A percentile compares a stretch with the other conserved stretches of the same genome.
These are phyloP conservation scores for Friedmanniomyces simplex DNA, from an alignment of 495 filamentous ascomycete species.

Conservation along the genomic window DNA sequence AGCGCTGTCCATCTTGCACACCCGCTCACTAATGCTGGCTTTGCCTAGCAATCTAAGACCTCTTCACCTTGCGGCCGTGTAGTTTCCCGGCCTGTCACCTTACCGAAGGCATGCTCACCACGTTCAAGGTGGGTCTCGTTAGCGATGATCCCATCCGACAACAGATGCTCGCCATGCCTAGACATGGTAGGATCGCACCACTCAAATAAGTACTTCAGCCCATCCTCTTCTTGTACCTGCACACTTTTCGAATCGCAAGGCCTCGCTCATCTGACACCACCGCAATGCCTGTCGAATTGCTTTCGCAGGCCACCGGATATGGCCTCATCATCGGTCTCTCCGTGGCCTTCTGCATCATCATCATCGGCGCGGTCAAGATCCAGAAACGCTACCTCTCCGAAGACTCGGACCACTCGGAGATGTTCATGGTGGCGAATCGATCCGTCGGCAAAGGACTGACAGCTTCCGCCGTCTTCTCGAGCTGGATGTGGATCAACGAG, in stretches of 20 bases:
- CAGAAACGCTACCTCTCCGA: slow-evolving; percentile 37
- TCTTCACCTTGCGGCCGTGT: neutral
- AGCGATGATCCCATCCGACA: neutral
- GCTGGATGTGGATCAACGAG: slow-evolving; percentile 42
- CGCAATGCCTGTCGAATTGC: slow-evolving; percentile 5
- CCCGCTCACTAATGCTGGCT: neutral
- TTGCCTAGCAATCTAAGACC: neutral
- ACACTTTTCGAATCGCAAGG: neutral
- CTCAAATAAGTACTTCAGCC: neutral
- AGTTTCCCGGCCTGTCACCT: neutral
- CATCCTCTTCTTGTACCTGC: neutral
- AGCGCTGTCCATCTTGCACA: too few relatives aligned
- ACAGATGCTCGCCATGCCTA: neutral
- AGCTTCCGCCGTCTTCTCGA: slow-evolving; percentile 39
- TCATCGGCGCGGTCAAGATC: slow-evolving; percentile 34
- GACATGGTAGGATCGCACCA: neutral
- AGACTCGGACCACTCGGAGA: slow-evolving; percentile 40
- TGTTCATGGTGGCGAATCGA: slow-evolving; percentile 46
- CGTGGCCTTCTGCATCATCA: slow-evolving; percentile 36
- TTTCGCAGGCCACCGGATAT: slow-evolving; percentile 35
- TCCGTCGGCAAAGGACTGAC: slow-evolving; percentile 39
- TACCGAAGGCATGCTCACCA: neutral
- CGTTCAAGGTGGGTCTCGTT: neutral
- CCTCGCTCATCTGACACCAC: neutral
- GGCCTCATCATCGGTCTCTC: slow-evolving; percentile 37